Evolutionary conservation across 441 rosid species (phyloP).

Genomic region (Arabidopsis hybrid): DNA sequence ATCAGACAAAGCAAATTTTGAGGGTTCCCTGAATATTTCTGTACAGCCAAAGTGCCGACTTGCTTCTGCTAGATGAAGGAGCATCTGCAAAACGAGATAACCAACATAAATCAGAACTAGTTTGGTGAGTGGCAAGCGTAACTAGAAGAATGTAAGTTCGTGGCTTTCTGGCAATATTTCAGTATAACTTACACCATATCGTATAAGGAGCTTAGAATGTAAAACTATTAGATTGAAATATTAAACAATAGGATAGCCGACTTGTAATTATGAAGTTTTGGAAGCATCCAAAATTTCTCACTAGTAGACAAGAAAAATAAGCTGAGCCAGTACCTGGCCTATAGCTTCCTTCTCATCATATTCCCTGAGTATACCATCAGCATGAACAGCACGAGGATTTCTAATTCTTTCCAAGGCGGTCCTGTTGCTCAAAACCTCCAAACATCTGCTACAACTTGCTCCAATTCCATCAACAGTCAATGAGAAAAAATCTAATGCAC

Average conservation of each 20-base stretch:
- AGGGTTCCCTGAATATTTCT: conserved; percentile 96
- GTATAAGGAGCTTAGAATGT: conserved; percentile 6
- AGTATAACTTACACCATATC: conserved; percentile 16
- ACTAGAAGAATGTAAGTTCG: conserved; percentile 17
- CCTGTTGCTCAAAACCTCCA: conserved; percentile 77
- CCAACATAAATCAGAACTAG: conserved; percentile 18
- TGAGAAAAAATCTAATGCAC: conserved; percentile 96
- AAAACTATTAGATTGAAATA: conserved; percentile 17
- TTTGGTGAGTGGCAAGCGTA: conserved; percentile 24
- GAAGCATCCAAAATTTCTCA: conserved; percentile 11
- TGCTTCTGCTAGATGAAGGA: conserved; percentile 93
- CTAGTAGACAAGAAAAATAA: conserved; percentile 12
- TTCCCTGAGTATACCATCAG: conserved; percentile 82
- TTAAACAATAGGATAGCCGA: neutral
- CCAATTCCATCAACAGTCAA: conserved; percentile 97
- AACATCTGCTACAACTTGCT: conserved; percentile 94
- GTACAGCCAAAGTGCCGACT: conserved; percentile 93
- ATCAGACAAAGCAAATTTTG: conserved; percentile 93
- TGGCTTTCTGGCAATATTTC: conserved; percentile 9
- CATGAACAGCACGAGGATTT: conserved; percentile 89
- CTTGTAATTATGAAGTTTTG: conserved; percentile 20
- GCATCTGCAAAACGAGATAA: conserved; percentile 67
- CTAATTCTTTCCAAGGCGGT: conserved; percentile 78
- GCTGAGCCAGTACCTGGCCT: conserved; percentile 75
- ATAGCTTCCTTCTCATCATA: conserved; percentile 91